Conservation (phyloP, 2,329 filamentous ascomycete species). For the Atkinsonella hypoxylon region DNA sequence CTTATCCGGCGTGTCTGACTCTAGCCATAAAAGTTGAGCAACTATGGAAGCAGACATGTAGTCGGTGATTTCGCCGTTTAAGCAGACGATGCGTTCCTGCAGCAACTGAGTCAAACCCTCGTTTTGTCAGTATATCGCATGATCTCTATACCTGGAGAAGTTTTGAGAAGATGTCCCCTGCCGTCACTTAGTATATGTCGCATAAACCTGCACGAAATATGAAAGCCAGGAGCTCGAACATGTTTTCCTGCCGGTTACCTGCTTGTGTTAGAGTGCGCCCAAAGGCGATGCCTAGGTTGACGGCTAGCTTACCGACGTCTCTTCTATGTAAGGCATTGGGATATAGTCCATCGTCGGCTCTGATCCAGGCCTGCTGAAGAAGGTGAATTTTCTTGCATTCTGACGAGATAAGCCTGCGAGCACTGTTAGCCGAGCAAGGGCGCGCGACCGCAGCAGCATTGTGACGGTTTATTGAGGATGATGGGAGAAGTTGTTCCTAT, state of each 20-base stretch:
- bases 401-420: slow-evolving; percentile 17
- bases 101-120: slow-evolving; percentile 8
- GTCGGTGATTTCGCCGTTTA: slow-evolving; percentile 87
- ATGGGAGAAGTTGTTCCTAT: not conserved
- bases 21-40: slow-evolving; percentile 92
- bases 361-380: slow-evolving; percentile 21
- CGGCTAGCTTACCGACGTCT: slow-evolving; percentile 24
- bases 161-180: slow-evolving; percentile 75
- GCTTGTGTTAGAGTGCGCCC: slow-evolving; percentile 16
- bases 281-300: not conserved
- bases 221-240: slow-evolving; percentile 38
- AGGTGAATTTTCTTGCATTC: slow-evolving; percentile 31
- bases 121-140: not conserved
- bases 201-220: not conserved
- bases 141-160: slow-evolving; percentile 49
- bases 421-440: slow-evolving; percentile 19
- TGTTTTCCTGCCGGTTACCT: slow-evolving; percentile 68
- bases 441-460: slow-evolving; percentile 22
- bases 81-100: slow-evolving; percentile 83
- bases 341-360: slow-evolving; percentile 27
- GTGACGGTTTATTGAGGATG: slow-evolving; percentile 2
- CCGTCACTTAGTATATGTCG: slow-evolving; percentile 10
- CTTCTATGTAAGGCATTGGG: slow-evolving; percentile 46
- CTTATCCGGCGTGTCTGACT: slow-evolving; percentile 90
- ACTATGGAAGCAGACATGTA: slow-evolving; percentile 86